These are phyloP conservation scores for Epichloe coenophiala DNA, from an alignment of 2,329 filamentous ascomycete genomes.

Conservation along the genomic window DNA sequence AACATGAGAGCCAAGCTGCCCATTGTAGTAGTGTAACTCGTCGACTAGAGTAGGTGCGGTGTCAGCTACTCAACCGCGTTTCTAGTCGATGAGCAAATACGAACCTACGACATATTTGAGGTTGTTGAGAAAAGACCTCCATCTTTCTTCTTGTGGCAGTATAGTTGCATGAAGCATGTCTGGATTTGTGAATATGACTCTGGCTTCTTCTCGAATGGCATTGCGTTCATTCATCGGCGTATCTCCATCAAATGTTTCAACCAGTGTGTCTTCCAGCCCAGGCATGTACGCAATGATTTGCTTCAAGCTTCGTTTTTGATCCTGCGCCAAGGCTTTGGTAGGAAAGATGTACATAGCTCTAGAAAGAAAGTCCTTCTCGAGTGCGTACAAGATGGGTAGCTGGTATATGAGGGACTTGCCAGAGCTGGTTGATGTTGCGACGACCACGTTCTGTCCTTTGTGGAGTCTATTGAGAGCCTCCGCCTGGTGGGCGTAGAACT, in stretches of 20 bases:
- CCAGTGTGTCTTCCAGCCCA: conserved; percentile 57
- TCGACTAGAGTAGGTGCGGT: conserved; percentile 35
- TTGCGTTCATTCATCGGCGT: conserved; percentile 72
- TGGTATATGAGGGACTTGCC: conserved; percentile 98
- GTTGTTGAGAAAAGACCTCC: conserved; percentile 80
- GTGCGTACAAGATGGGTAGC: conserved; percentile 73
- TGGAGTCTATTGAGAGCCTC: conserved; percentile 85
- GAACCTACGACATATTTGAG: conserved; percentile 73
- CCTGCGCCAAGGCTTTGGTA: conserved; percentile 90
- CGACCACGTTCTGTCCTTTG: conserved; percentile 73
- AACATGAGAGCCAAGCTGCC: conserved; percentile 84
- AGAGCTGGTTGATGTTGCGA: conserved; percentile 89
- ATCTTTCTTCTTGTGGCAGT: conserved; percentile 77
- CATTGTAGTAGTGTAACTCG: conserved; percentile 93
- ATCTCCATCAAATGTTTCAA: conserved; percentile 94
- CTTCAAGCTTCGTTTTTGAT: conserved; percentile 78
- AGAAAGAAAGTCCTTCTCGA: conserved; percentile 64
- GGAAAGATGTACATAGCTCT: conserved; percentile 97
- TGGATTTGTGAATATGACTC: conserved; percentile 94
- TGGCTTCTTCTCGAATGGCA: conserved; percentile 69
- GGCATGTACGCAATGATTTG: conserved; percentile 74
- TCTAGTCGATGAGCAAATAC: neutral
- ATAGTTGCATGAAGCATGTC: conserved; percentile 97
- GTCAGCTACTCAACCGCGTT: neutral
- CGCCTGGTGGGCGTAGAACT: conserved; percentile 82